Evolutionary conservation across 2,329 filamentous ascomycete genomes (phyloP).

Genomic region (Phyllosticta citriasiana): DNA sequence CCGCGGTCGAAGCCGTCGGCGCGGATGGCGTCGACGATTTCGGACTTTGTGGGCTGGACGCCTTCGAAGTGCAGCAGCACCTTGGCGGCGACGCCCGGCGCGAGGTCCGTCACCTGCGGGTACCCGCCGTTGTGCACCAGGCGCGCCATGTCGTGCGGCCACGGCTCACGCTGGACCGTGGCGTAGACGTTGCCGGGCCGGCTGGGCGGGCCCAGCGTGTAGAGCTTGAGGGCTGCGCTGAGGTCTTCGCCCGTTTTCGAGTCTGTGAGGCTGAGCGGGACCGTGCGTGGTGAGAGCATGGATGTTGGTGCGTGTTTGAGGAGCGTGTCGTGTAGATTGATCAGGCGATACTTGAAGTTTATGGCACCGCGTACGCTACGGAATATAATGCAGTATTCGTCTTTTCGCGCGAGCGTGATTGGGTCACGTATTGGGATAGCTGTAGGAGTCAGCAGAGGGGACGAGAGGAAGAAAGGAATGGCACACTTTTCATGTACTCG

Average conservation of each 20-base stretch:
- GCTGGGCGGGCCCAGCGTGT: constrained; percentile 1
- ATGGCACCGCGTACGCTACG: constrained; percentile 47
- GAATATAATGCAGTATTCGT: constrained; percentile 63
- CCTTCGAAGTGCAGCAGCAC: constrained; percentile 24
- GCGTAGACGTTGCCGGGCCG: constrained; percentile 17
- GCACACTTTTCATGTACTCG: constrained; percentile 48
- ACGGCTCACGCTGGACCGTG: constrained; percentile 15
- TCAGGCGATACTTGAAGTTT: constrained; percentile 49
- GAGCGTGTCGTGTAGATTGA: constrained; percentile 41
- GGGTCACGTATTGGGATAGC: constrained; percentile 57
- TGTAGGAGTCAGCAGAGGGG: constrained; percentile 13
- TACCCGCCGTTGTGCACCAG: constrained; percentile 7
- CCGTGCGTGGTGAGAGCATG: constrained; percentile 33
- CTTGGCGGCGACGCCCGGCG: background rate
- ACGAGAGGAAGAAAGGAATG: no score
- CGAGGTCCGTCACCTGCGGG: background rate
- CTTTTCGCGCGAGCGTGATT: constrained; percentile 51
- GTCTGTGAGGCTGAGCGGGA: constrained; percentile 33
- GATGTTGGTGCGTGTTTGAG: constrained; percentile 33
- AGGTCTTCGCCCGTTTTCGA: constrained; percentile 30
- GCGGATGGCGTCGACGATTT: constrained; percentile 21
- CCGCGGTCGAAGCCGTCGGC: constrained; percentile 24
- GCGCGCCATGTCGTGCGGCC: constrained; percentile 9
- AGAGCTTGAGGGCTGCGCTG: background rate
- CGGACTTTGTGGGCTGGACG: constrained; percentile 20